Evolutionary conservation across 306 rosid species (phyloP), one percentile per base, ranked within the genome.

Genomic region (Hippophae rhamnoides): DNA sequence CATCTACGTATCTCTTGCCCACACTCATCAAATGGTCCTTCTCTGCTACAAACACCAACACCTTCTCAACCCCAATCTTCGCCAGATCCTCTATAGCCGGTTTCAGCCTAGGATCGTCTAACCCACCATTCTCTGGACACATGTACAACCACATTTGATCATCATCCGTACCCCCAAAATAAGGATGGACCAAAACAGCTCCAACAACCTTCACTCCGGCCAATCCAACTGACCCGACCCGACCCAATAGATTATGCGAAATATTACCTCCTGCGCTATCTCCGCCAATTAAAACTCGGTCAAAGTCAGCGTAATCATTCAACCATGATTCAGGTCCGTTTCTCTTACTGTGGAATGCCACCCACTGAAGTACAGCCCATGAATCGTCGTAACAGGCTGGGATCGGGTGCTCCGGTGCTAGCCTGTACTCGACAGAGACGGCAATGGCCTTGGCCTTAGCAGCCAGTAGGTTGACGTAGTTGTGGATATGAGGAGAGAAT

Each of bases 261-360:
- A 71, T 49, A 26, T 70, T 75, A 2, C 62, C 80, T 43, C 80
- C 70, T 1, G 66, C 64, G 40, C 73, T 76, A 27, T 76, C 80
- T 1, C 80, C 73, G 7, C 43, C 54, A 0, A 75, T 3, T 26
- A 50, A 70, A 5, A 70, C 57, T 40, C 62, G 58, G 9, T 52
- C 6, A 5, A 75, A 66, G 52, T 70, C 70, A 2, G 63, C 67
- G 23, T 66, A 52, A 9, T 66, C 31, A 45, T 71, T 62, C 8
- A 70, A 57, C 76, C 70, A 76, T 6, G 10, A 6, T 38, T 71
- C 73, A 5, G 62, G 60, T 13, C 76, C 77, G 7, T 55, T 10
- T 1, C 63, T n/a, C 3, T 41, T 54, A 5, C 43, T 38, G 9
- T 67, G 68, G 57, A 66, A 31, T 5, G 54, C 63, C 5, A 56